These are phyloP conservation scores for Aspergillus jensenii DNA, from an alignment of 2,329 filamentous ascomycete genomes.

Conservation along the genomic window DNA sequence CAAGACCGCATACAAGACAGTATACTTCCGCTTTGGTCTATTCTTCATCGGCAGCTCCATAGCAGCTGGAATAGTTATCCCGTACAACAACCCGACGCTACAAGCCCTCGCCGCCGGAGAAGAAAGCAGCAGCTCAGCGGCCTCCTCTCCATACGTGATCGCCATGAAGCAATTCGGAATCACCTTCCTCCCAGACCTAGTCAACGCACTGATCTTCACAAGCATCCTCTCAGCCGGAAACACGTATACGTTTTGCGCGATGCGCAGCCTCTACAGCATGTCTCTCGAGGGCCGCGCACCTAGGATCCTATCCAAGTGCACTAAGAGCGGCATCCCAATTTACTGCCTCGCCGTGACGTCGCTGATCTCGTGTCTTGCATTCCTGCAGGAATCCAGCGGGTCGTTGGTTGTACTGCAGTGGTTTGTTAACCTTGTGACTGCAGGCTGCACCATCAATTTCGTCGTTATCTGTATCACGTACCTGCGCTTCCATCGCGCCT, in stretches of 20 bases:
- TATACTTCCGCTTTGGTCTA: conserved; percentile 69
- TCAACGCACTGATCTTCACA: conserved; percentile 57
- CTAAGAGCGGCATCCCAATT: conserved; percentile 60
- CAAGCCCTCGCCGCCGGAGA: too few relatives aligned
- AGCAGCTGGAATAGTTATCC: conserved; percentile 65
- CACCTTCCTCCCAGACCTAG: conserved; percentile 55
- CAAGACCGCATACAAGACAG: conserved; percentile 69
- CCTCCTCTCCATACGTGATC: conserved; percentile 63
- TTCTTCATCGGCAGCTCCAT: conserved; percentile 73
- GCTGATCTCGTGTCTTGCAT: not conserved
- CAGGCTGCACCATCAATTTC: not conserved
- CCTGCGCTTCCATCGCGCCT: not conserved
- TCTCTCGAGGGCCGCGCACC: conserved; percentile 55
- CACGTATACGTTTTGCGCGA: conserved; percentile 55
- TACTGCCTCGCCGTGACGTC: conserved; percentile 40
- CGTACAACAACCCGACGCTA: conserved; percentile 51
- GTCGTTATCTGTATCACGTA: not conserved
- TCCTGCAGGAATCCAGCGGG: not conserved
- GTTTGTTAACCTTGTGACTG: not conserved
- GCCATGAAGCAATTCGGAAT: conserved; percentile 59
- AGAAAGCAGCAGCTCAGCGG: conserved; percentile 40
- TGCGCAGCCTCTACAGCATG: conserved; percentile 53
- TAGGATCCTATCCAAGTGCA: conserved; percentile 58
- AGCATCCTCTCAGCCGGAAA: conserved; percentile 59
- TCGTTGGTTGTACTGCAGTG: not conserved